Evolutionary conservation across 148 eudicot species (phyloP), one percentile per base, ranked within the genome.

Genomic region (Chenopodium formosanum): DNA sequence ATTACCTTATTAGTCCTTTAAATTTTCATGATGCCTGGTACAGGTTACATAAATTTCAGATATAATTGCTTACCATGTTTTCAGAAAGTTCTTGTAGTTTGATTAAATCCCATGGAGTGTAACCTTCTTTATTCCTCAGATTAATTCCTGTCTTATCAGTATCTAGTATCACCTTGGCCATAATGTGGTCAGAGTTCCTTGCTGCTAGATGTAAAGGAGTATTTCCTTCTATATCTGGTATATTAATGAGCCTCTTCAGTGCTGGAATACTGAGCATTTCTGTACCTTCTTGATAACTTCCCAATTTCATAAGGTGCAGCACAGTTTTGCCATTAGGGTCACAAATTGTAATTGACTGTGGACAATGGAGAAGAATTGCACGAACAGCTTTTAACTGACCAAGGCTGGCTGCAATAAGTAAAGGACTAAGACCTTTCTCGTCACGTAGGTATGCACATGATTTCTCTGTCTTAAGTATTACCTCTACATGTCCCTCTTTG

Each of bases 151-250:
- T 82, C 23, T 32, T 80, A 66, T 76, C 85, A 58, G 75, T 50
- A 82, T 86, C 80, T 71, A 88, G 73, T 74, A 85, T 16, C 80
- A 88, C 75, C 23, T 77, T 84, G 23, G 84, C 90, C 78, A 75
- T 83, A 4, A 84, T 63, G 63, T 82, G 75, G 63, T 82, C 83
- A 13, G 78, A 73, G 22, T 78, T 80, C 66, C 73, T 80, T 22
- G 67, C 82, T 82, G 90, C 90, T 47, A 84, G 67, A 81, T 88
- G 90, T 78, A 86, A 62, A 48, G 88, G 90, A 34, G 88, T 88
- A 73, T 86, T 80, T 50, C 90, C 90, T 7, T 88, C 87, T 34
- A 44, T 46, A 74, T 88, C 88, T 46, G 84, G 76, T 64, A 77
- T 81, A 80, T 82, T 88, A n/a, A 86, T 64, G 27, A 86, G 85